Evolutionary conservation across 805 yeast genomes (phyloP), one percentile per base, ranked within the genome.

Genomic region (Scheffersomyces coipomensis): DNA sequence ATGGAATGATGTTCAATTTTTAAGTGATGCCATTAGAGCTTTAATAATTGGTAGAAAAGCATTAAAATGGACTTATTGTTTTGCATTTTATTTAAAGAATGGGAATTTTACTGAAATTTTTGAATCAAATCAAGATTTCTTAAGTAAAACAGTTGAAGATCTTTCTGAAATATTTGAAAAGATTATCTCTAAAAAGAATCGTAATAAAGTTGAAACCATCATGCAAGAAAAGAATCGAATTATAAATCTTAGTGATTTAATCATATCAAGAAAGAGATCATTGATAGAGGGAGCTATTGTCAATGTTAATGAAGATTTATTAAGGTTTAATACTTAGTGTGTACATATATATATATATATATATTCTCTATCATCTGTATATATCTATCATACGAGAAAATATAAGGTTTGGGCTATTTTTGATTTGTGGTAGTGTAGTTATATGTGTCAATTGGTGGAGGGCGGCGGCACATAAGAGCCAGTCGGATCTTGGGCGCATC

Each of bases 41-140:
- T 62, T 91, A 40, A 68, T 81, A 22, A 74, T 73, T 41, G 86
- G 95, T 6, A 71, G 98, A 42, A 78, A 80, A 31, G 78, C 88
- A 1, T 68, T 93, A 37, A 86, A 88, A 66, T 93, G 98, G 97
- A 80, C 97, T 0, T 90, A 87, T 62, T 89, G 88, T 2, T 76
- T 88, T 49, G 81, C 88, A 10, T 91, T 66, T 53, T 87, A 81
- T 56, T 66, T 88, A 24, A 73, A 70, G 29, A 58, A 65, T 22
- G 72, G 75, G 37, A 72, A 80, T 42, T 74, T 75, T 40, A 76
- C 83, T 8, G 69, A 73, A 26, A 74, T 87, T 5, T 78, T 88
- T 50, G 95, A 88, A 52, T 78, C 75, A 41, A 81, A 81, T 52
- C 95, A 87, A 58, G 78, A 71, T 37, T 76, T 74, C 37, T 64